These are phyloP conservation scores for Dictyostelium purpureum DNA, from an alignment of 78 protist genomes.

Conservation along the genomic window DNA sequence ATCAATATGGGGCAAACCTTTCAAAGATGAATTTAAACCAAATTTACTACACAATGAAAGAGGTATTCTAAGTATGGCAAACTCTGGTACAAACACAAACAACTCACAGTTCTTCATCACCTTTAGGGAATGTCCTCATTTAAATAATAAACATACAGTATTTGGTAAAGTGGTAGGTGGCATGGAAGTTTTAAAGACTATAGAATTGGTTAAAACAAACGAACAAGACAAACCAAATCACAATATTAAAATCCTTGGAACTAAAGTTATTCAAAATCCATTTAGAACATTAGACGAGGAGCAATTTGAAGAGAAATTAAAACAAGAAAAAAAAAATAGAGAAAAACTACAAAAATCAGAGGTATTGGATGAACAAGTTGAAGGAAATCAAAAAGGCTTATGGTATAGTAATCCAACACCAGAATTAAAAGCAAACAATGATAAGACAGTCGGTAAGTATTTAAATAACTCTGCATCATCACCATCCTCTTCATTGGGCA, in stretches of 20 bases:
- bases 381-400: slow-evolving; percentile 32
- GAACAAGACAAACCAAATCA: slow-evolving; percentile 19
- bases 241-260: slow-evolving; percentile 14
- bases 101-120: slow-evolving; percentile 89
- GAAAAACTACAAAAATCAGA: background rate
- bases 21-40: slow-evolving; percentile 83
- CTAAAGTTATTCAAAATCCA: slow-evolving; percentile 64
- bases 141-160: slow-evolving; percentile 87
- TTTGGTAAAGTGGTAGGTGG: slow-evolving; percentile 90
- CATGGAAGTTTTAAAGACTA: slow-evolving; percentile 58
- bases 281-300: slow-evolving; percentile 49
- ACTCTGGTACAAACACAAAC: slow-evolving; percentile 86
- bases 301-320: slow-evolving; percentile 31
- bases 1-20: slow-evolving; percentile 80
- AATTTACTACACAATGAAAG: slow-evolving; percentile 81
- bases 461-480: background rate
- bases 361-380: background rate
- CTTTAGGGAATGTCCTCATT: slow-evolving; percentile 60
- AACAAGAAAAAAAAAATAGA: slow-evolving; percentile 24
- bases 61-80: slow-evolving; percentile 91
- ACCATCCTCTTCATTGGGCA: background rate
- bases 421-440: background rate
- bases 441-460: slow-evolving; percentile 67
- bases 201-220: slow-evolving; percentile 71
- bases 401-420: slow-evolving; percentile 82